phyloP scores from a whole-genome alignment of 176 grass and related monocot species.

The Oryza brachyantha region DNA sequence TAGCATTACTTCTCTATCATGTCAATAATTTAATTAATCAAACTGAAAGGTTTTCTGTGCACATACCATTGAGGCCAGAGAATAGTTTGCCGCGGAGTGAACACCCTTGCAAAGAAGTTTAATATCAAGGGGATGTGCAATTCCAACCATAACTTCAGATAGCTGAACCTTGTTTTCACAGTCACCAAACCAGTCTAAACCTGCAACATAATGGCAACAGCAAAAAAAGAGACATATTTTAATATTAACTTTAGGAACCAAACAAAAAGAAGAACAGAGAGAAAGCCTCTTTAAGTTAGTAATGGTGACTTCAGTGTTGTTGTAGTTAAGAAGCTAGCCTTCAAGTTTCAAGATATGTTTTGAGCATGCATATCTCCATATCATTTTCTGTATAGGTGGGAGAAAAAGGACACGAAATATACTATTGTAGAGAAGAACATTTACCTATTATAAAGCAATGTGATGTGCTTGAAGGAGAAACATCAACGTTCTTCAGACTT shows the following conservation, averaged over 20 bases:
- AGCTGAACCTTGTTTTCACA: not conserved
- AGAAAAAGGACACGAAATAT: not conserved
- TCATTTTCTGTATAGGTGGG: too few relatives aligned
- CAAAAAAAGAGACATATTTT: not conserved
- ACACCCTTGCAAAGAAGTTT: conserved; percentile 5
- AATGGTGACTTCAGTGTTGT: not conserved
- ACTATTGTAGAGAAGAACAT: not conserved
- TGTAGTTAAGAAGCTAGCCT: too few relatives aligned
- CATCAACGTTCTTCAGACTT: conserved; percentile 10
- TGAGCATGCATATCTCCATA: too few relatives aligned
- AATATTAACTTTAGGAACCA: not conserved
- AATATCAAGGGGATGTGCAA: conserved; percentile 19
- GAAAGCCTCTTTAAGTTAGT: not conserved
- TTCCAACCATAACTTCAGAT: conserved; percentile 15
- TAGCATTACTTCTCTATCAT: not conserved
- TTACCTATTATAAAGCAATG: conserved; percentile 36
- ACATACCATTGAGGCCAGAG: conserved; percentile 20
- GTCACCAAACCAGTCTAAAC: not conserved
- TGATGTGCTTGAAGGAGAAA: not conserved
- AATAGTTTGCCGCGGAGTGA: not conserved
- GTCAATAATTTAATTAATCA: not conserved
- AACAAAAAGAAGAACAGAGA: not conserved
- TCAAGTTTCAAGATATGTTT: too few relatives aligned
- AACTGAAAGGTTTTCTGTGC: not conserved
- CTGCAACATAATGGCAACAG: not conserved